Conservation (phyloP, 2,329 filamentous ascomycete genomes). For the Bipolaris sorokiniana region DNA sequence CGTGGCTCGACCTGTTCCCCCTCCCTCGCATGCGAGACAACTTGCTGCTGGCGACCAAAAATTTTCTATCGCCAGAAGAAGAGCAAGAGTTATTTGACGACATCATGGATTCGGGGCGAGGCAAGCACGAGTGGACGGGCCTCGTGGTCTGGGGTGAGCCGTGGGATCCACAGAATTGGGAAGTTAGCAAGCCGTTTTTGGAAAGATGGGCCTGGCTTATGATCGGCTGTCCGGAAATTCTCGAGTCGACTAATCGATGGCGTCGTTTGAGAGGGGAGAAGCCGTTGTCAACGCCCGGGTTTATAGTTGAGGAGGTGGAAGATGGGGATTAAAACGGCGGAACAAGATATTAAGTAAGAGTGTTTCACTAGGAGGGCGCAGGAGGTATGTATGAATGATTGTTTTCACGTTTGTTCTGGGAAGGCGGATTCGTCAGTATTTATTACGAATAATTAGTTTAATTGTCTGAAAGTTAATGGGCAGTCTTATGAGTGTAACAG, state of each 20-base stretch:
- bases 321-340: not conserved
- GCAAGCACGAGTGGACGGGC: slow-evolving; percentile 2
- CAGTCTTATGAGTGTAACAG: not conserved
- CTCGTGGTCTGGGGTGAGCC: slow-evolving; percentile 60
- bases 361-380: not conserved
- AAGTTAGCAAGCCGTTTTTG: slow-evolving; percentile 54
- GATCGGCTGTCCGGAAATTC: slow-evolving; percentile 47
- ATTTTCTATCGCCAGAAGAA: slow-evolving; percentile 34
- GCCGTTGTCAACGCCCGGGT: slow-evolving; percentile 5
- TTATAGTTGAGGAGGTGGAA: not conserved
- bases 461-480: no score
- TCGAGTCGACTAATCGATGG: slow-evolving; percentile 37
- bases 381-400: no score
- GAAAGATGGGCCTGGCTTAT: slow-evolving; percentile 55
- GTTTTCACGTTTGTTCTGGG: no score
- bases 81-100: slow-evolving; percentile 31
- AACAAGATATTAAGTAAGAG: not conserved
- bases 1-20: slow-evolving; percentile 49
- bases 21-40: slow-evolving; percentile 52
- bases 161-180: slow-evolving; percentile 56
- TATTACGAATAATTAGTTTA: not conserved
- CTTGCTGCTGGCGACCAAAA: slow-evolving; percentile 38
- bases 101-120: slow-evolving; percentile 15
- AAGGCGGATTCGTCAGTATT: not conserved
- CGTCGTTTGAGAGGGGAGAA: slow-evolving; percentile 20